Percentiles rank a stretch among this genome's conserved stretches.
phyloP scores from a whole-genome alignment of 1,139 yeast species.

The Kodamaea sp. region DNA sequence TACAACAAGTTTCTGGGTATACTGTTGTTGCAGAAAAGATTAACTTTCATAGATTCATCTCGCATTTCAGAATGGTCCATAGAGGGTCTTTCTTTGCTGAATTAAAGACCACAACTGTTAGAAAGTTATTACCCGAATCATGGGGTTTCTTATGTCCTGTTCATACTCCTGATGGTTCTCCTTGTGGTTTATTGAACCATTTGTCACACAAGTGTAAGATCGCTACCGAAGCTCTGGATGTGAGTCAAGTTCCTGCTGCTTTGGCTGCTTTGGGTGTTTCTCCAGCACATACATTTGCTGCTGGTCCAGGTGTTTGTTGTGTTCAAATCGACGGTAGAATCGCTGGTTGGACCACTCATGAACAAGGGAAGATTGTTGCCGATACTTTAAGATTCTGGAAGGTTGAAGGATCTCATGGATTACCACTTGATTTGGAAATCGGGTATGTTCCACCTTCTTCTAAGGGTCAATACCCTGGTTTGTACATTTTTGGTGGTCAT shows the following conservation, averaged over 20 bases:
- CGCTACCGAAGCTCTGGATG: slow-evolving; percentile 74
- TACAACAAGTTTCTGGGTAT: slow-evolving; percentile 97
- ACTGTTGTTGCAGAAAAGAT: slow-evolving; percentile 98
- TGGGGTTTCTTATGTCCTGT: slow-evolving; percentile 99
- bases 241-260: slow-evolving; percentile 62
- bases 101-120: slow-evolving; percentile 93
- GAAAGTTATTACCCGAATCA: slow-evolving; percentile 93
- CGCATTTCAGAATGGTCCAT: slow-evolving; percentile 99
- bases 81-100: slow-evolving; percentile 99
- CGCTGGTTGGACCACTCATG: slow-evolving; percentile 92
- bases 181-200: slow-evolving; percentile 97
- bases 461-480: slow-evolving; percentile 97
- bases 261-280: slow-evolving; percentile 77
- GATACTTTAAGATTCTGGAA: slow-evolving; percentile 93
- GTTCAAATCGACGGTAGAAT: slow-evolving; percentile 92
- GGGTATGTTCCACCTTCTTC: slow-evolving; percentile 94
- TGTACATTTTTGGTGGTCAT: slow-evolving; percentile 83
- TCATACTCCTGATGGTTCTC: slow-evolving; percentile 99
- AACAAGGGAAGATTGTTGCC: slow-evolving; percentile 81
- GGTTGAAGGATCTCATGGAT: slow-evolving; percentile 69
- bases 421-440: slow-evolving; percentile 84
- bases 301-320: slow-evolving; percentile 85
- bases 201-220: slow-evolving; percentile 92
- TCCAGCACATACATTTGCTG: slow-evolving; percentile 72
- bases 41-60: slow-evolving; percentile 91